Percentiles rank a stretch among this genome's conserved stretches.
Conservation (phyloP, 306 rosid genomes). For the cucumber (Cucumis sativus) region Cucumber_9930_V3 NC_026657.2:4063501-4064000, state of each 20-base stretch:
- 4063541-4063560: conserved; percentile 83
- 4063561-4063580: conserved; percentile 89
- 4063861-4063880: conserved; percentile 87
- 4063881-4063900: conserved; percentile 96
- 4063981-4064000: conserved; percentile 23
- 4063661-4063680: neutral
- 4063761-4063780: conserved; percentile 84
- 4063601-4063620: conserved; percentile 97
- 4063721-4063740: conserved; percentile 83
- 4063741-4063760: conserved; percentile 88
- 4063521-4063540: conserved; percentile 36
- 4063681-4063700: neutral
- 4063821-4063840: conserved; percentile 93
- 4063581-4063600: conserved; percentile 99
- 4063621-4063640: conserved; percentile 15
- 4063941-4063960: conserved; percentile 95
- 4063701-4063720: neutral
- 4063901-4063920: conserved; percentile 81
- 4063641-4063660: neutral
- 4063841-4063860: conserved; percentile 91
- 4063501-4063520: neutral
- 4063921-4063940: conserved; percentile 96
- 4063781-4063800: conserved; percentile 79
- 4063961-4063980: conserved; percentile 76
- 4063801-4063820: conserved; percentile 92